Evolutionary conservation across 805 yeast genomes (phyloP).

Genomic region (Ogataea philodendri): DNA sequence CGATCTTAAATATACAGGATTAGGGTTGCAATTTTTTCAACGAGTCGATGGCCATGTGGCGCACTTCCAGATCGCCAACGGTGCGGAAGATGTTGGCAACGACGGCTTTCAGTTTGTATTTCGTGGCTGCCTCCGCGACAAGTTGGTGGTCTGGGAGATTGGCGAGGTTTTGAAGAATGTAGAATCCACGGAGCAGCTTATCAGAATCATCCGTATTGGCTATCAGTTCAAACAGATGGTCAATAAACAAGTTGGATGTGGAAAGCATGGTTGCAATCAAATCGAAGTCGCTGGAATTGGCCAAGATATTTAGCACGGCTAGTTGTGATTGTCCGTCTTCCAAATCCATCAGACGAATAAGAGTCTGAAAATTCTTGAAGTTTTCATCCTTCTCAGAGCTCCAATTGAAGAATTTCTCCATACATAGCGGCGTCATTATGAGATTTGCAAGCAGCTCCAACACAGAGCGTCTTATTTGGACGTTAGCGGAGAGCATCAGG

Average conservation of each 20-base stretch:
- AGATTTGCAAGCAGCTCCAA: slow-evolving; percentile 52
- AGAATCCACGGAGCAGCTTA: slow-evolving; percentile 25
- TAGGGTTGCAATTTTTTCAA: slow-evolving; percentile 12
- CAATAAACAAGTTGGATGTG: slow-evolving; percentile 17
- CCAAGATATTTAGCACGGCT: slow-evolving; percentile 33
- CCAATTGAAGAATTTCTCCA: slow-evolving; percentile 62
- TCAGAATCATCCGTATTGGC: slow-evolving; percentile 23
- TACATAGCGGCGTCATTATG: slow-evolving; percentile 35
- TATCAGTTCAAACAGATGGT: no score
- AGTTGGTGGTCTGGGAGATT: slow-evolving; percentile 4
- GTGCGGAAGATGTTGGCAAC: slow-evolving; percentile 6
- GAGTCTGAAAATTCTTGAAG: slow-evolving; percentile 39
- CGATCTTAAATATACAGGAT: slow-evolving; percentile 8
- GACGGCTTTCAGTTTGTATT: slow-evolving; percentile 6
- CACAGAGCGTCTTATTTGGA: slow-evolving; percentile 42
- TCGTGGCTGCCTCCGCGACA: slow-evolving; percentile 4
- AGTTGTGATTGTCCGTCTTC: slow-evolving; percentile 41
- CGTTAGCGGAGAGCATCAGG: slow-evolving; percentile 35
- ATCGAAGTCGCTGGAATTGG: slow-evolving; percentile 30
- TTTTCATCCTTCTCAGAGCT: slow-evolving; percentile 32
- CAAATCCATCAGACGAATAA: slow-evolving; percentile 41
- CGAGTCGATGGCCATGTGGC: slow-evolving; percentile 13
- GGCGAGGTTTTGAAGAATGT: slow-evolving; percentile 21
- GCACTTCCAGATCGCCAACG: slow-evolving; percentile 12
- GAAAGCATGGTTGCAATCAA: slow-evolving; percentile 24